These are phyloP conservation scores for Cercospora nicotianae DNA, from an alignment of 2,329 filamentous ascomycete genomes.

Conservation along the genomic window DNA sequence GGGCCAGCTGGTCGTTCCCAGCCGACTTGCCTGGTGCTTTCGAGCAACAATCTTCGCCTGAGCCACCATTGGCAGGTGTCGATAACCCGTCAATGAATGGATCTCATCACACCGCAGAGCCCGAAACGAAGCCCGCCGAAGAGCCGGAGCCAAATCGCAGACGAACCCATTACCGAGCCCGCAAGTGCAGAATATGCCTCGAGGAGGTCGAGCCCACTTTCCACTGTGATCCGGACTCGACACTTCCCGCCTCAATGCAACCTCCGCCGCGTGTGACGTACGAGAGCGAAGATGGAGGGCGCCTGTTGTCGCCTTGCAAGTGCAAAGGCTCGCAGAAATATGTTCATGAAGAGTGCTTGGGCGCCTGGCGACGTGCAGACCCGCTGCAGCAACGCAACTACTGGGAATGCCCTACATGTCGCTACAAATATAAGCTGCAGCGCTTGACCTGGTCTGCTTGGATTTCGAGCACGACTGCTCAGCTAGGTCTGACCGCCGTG, in stretches of 20 bases:
- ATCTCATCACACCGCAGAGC: conserved; percentile 3
- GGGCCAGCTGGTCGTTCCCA: conserved; percentile 50
- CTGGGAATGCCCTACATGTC: conserved; percentile 85
- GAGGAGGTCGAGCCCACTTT: conserved; percentile 68
- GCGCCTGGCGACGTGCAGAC: conserved; percentile 76
- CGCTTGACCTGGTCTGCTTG: conserved; percentile 73
- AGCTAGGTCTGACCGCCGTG: conserved; percentile 67
- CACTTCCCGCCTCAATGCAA: conserved; percentile 57
- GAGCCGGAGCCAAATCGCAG: conserved; percentile 30
- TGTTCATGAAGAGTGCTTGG: conserved; percentile 88
- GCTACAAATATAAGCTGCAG: conserved; percentile 76
- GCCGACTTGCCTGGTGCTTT: conserved; percentile 44
- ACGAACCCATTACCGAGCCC: conserved; percentile 62
- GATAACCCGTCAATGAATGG: conserved; percentile 2
- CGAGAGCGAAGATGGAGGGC: conserved; percentile 69
- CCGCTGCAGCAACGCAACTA: conserved; percentile 68
- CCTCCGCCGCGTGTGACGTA: conserved; percentile 63
- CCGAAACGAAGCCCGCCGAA: conserved; percentile 24
- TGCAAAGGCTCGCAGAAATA: conserved; percentile 93
- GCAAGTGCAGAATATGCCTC: conserved; percentile 86
- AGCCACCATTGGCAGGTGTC: not conserved
- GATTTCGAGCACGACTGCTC: conserved; percentile 57
- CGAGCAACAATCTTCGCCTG: conserved; percentile 17
- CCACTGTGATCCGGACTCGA: conserved; percentile 46
- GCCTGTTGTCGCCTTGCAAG: conserved; percentile 83